phyloP scores from a whole-genome alignment of 257 asterid species.

The Ehretia macrophylla region DNA sequence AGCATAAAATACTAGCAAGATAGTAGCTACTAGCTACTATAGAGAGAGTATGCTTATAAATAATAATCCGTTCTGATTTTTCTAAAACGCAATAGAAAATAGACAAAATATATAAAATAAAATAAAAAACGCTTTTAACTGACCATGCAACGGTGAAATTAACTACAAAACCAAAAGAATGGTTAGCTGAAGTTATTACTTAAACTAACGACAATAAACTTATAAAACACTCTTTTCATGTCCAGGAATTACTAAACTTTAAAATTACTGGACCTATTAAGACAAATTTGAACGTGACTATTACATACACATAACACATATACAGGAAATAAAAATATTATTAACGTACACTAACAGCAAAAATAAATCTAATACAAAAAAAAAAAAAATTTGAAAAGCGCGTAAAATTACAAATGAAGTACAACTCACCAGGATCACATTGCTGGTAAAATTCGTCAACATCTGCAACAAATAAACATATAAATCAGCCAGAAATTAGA shows the following conservation, averaged over 20 bases:
- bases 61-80: no score
- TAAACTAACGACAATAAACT: neutral
- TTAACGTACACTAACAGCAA: neutral
- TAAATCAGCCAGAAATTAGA: neutral
- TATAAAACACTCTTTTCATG: no score
- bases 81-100: no score
- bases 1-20: no score
- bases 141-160: neutral
- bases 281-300: neutral
- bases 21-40: no score
- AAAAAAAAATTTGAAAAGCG: neutral
- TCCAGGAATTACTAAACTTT: no score
- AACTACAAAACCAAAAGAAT: no score
- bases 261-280: no score
- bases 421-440: conserved; percentile 9
- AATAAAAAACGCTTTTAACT: no score
- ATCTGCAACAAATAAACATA: neutral
- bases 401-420: neutral
- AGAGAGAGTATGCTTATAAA: no score
- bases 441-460: conserved; percentile 1
- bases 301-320: neutral
- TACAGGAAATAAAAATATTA: neutral
- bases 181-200: neutral
- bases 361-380: neutral
- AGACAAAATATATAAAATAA: no score